Evolutionary conservation across 2,329 filamentous ascomycete species (phyloP).

Genomic region (Herpomyces periplanetae): DNA sequence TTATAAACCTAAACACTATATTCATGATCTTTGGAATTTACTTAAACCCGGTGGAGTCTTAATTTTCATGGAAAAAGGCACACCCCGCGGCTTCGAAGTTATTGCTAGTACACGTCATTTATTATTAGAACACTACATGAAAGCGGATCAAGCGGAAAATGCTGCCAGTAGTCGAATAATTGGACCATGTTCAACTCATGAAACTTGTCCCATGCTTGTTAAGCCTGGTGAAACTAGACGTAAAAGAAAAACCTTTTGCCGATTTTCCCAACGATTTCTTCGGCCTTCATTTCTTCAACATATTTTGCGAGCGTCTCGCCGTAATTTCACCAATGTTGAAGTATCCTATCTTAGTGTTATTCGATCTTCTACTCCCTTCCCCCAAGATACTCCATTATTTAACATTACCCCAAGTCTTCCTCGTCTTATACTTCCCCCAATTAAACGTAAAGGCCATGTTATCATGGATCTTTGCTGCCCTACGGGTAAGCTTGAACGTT

Average conservation of each 20-base stretch:
- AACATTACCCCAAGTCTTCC: conserved; percentile 32
- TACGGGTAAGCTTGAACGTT: conserved; percentile 46
- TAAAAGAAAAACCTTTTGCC: conserved; percentile 60
- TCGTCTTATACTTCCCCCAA: conserved; percentile 30
- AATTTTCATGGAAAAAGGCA: conserved; percentile 56
- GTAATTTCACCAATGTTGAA: conserved; percentile 58
- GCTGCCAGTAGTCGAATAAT: conserved; percentile 16
- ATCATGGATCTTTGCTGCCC: conserved; percentile 71
- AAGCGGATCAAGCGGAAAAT: background rate
- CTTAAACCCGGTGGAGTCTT: conserved; percentile 54
- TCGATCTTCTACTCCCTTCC: conserved; percentile 1
- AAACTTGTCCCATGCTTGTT: conserved; percentile 53
- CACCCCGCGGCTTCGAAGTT: conserved; percentile 64
- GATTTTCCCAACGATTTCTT: conserved; percentile 57
- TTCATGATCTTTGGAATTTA: conserved; percentile 64
- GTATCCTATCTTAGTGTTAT: conserved; percentile 51
- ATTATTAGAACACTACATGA: conserved; percentile 37
- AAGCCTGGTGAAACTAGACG: conserved; percentile 22
- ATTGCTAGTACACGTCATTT: conserved; percentile 47
- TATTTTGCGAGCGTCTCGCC: conserved; percentile 21
- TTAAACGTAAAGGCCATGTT: conserved; percentile 63
- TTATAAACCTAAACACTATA: conserved; percentile 30
- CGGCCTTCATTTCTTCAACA: conserved; percentile 43
- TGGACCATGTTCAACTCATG: conserved; percentile 43
- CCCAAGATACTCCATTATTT: conserved; percentile 5